A percentile compares a stretch with the other conserved stretches of the same genome.
Evolutionary conservation across 108 stramenopile species (phyloP).

Genomic region (Ochromonas danica): DNA sequence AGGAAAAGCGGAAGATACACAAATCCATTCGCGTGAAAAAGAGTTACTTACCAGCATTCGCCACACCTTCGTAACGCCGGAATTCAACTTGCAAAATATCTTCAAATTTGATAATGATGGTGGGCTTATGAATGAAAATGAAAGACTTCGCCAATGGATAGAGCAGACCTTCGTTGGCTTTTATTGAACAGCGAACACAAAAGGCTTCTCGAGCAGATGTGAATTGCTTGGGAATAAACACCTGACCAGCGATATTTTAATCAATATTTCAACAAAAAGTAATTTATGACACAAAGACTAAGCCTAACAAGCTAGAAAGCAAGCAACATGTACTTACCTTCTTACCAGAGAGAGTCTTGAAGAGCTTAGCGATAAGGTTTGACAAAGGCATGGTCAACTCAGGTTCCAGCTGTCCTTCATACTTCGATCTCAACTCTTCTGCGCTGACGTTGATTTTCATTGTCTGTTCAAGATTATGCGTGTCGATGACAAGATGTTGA

Average conservation of each 20-base stretch:
- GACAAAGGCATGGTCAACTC: constrained; percentile 81
- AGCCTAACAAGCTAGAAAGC: not conserved
- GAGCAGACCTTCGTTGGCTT: constrained; percentile 89
- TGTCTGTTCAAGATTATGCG: constrained; percentile 68
- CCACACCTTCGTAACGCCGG: constrained; percentile 71
- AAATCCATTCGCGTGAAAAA: too few species aligned
- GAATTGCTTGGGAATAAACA: constrained; percentile 37
- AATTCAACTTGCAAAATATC: constrained; percentile 94
- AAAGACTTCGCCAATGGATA: constrained; percentile 98
- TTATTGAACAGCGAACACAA: constrained; percentile 58
- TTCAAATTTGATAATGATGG: constrained; percentile 89
- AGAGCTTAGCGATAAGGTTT: constrained; percentile 93
- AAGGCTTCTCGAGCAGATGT: constrained; percentile 11
- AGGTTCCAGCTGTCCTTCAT: constrained; percentile 66
- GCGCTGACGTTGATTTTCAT: constrained; percentile 81
- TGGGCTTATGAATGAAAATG: constrained; percentile 99
- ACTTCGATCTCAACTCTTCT: constrained; percentile 84
- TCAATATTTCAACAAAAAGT: too few species aligned
- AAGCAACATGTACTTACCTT: constrained; percentile 65
- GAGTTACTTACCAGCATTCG: constrained; percentile 12
- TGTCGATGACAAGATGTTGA: constrained; percentile 91
- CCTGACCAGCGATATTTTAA: too few species aligned
- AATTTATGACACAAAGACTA: not conserved
- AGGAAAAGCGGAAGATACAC: constrained; percentile 41
- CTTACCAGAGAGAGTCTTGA: constrained; percentile 92